Evolutionary conservation across 2,329 filamentous ascomycete genomes (phyloP), one percentile per base, ranked within the genome.

Genomic region (Hypomyces rosellus): DNA sequence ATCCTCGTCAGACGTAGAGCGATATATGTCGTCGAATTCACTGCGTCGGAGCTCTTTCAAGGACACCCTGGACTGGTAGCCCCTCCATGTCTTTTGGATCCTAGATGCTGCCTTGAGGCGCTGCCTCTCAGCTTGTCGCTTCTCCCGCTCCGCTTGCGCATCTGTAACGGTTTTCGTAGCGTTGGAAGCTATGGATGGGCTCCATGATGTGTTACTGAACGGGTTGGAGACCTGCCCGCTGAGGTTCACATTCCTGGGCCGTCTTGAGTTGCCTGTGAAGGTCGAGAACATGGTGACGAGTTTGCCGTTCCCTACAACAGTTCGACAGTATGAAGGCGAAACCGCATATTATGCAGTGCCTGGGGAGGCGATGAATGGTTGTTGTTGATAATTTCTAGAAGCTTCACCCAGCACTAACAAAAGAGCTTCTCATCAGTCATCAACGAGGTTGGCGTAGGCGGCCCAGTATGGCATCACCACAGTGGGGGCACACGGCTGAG

Each of bases 201-300:
- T 72, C 75, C 82, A 81, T 39, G 76, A 73, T 33, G 77, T 76
- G 57, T 80, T 80, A 53, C 79, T 84, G 67, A 93, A 95, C 3
- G 90, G 89, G 63, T 96, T 95, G 46, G 76, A 75, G 57, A 81
- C 82, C 59, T 91, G 86, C 55, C 90, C 93, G 58, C 89, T 93
- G 54, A 99, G 84, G 70, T 97, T 96, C 65, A 97, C 89, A 67
- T 96, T 91, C 57, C 93, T 85, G 54, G 86, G 85, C 58, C 88
- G 87, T 63, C 89, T 85, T 61, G 89, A 88, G 69, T 74, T 88
- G 60, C 93, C 93, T 20, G 88, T 93, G 72, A 99, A 99, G 48
- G 87, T 90, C 54, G 87, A 85, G 72, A 93, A 95, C 92, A 96
- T 96, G 65, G 59, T 61, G 58, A 42, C 42, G 46, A 37, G 41